Percentiles rank a stretch among this genome's conserved stretches.
Conservation (phyloP, 2,329 filamentous ascomycete species). For the Tolypocladium nubicola region DNA sequence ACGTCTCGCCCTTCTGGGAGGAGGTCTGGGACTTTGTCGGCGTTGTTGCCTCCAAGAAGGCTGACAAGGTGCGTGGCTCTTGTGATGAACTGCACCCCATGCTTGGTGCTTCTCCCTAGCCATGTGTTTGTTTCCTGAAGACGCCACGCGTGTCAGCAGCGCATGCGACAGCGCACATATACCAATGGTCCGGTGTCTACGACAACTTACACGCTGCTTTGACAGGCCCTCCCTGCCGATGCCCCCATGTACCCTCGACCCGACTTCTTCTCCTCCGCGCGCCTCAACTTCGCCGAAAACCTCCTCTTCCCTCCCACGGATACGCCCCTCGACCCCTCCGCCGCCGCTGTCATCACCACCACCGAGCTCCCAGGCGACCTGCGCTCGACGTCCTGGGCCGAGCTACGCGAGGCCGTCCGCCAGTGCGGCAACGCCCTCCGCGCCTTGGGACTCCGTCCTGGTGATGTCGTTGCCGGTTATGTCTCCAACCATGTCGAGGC, state of each 20-base stretch:
- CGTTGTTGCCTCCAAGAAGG: slow-evolving; percentile 56
- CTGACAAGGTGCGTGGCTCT: slow-evolving; percentile 38
- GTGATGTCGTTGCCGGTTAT: slow-evolving; percentile 58
- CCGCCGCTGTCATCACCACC: slow-evolving; percentile 64
- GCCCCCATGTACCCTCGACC: slow-evolving; percentile 78
- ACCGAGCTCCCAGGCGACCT: slow-evolving; percentile 61
- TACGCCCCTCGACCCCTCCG: slow-evolving; percentile 36
- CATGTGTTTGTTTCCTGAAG: background rate
- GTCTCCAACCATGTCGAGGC: slow-evolving; percentile 86
- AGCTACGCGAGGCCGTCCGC: slow-evolving; percentile 69
- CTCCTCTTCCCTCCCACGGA: slow-evolving; percentile 61
- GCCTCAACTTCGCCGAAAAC: slow-evolving; percentile 91
- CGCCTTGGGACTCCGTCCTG: slow-evolving; percentile 46
- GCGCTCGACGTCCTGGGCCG: slow-evolving; percentile 56
- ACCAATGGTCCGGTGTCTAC: background rate
- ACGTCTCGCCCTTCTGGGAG: slow-evolving; percentile 71
- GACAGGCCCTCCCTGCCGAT: slow-evolving; percentile 55
- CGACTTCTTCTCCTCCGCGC: slow-evolving; percentile 69
- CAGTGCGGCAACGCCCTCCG: slow-evolving; percentile 62
- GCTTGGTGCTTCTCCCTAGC: background rate
- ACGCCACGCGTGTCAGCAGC: background rate
- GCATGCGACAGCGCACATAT: background rate
- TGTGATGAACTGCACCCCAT: background rate
- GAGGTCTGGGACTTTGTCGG: slow-evolving; percentile 77
- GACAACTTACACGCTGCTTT: background rate